phyloP scores from a whole-genome alignment of 228 moss, liverwort and hornwort genomes.

The Sphagnum fallax region DNA sequence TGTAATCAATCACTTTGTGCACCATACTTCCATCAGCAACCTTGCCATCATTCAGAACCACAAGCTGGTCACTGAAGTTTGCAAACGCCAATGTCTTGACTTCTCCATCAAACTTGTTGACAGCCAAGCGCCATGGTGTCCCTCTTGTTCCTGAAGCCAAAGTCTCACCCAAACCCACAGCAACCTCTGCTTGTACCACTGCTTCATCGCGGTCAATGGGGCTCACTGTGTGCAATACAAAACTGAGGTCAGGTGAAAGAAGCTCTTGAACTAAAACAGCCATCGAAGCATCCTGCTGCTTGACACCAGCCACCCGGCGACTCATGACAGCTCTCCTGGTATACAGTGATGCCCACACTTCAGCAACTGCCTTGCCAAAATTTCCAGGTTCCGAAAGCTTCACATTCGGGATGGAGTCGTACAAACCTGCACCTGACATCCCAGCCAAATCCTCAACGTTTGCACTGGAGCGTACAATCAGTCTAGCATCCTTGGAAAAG shows the following conservation, averaged over 20 bases:
- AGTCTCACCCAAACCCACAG: conserved; percentile 84
- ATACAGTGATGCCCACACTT: conserved; percentile 93
- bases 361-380: conserved; percentile 83
- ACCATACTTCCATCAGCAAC: conserved; percentile 65
- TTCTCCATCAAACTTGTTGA: conserved; percentile 69
- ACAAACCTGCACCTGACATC: conserved; percentile 95
- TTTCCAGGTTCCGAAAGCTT: conserved; percentile 66
- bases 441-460: conserved; percentile 97
- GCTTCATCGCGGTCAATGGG: conserved; percentile 73
- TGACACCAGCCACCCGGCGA: conserved; percentile 74
- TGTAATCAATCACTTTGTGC: conserved; percentile 61
- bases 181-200: conserved; percentile 88
- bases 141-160: conserved; percentile 90
- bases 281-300: conserved; percentile 83
- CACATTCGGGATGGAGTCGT: conserved; percentile 92
- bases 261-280: conserved; percentile 92
- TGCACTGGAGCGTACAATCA: conserved; percentile 92
- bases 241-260: conserved; percentile 80
- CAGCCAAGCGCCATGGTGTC: conserved; percentile 91
- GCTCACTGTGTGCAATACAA: conserved; percentile 88
- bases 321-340: conserved; percentile 84
- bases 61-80: conserved; percentile 82
- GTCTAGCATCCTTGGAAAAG: conserved; percentile 42
- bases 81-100: conserved; percentile 88
- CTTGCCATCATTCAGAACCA: conserved; percentile 33